These are phyloP conservation scores for Paspalum vaginatum DNA, from an alignment of 176 grass and related monocot species.

Conservation along the genomic window DNA sequence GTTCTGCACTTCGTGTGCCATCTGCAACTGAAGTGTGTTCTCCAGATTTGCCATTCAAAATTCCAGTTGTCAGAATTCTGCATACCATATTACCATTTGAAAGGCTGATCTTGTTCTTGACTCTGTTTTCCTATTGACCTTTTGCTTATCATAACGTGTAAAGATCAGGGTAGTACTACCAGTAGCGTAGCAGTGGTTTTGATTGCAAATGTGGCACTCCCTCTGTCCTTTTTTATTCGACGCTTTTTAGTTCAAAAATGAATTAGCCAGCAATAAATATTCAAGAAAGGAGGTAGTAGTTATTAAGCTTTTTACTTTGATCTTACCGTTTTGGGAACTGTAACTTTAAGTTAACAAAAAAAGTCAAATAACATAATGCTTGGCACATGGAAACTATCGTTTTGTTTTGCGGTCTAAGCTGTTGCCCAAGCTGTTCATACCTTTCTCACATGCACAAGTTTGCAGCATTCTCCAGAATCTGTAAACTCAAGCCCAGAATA, in stretches of 20 bases:
- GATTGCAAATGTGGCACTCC: too few species aligned
- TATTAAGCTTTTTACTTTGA: background rate
- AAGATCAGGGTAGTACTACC: background rate
- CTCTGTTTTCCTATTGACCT: background rate
- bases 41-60: background rate
- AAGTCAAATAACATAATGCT: background rate
- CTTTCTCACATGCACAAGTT: background rate
- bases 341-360: background rate
- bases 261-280: too few species aligned
- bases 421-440: background rate
- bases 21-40: background rate
- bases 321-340: background rate
- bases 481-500: background rate
- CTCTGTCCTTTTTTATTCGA: background rate
- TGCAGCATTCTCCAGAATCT: background rate
- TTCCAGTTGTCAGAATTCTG: background rate
- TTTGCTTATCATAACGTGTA: background rate
- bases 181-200: background rate
- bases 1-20: background rate
- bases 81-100: too few species aligned
- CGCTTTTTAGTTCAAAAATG: too few species aligned
- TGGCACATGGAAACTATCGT: background rate
- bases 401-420: background rate
- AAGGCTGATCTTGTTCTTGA: background rate
- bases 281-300: background rate